Base-by-base conservation (phyloP, 345 rosid species). In the Excoecaria cochinchinensis region DNA sequence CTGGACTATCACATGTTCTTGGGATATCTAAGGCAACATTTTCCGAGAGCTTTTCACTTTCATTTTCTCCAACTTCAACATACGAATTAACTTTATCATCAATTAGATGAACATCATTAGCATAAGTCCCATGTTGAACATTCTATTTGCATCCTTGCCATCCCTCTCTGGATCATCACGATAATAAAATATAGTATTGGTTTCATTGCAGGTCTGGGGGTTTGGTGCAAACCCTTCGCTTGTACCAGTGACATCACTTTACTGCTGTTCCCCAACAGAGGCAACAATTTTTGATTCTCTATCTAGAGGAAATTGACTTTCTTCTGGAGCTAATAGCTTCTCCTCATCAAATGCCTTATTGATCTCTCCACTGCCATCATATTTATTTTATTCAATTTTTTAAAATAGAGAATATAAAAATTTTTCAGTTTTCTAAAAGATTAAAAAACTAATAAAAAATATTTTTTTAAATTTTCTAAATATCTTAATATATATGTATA, bases 41-140 rank as follows among this genome's bases (percentile, higher is more conserved):
- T 14, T 40, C 61, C 31, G 79, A 62, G 22, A 16, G 42, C 25
- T 74, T 76, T 67, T 73, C 80, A 17, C 70, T 77, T 67, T 64
- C 82, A 66, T 73, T 68, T 71, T 52, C 71, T 57, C 21, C 72
- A 17, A 74, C 76, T 78, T 71, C 81, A 70, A 56, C 50, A 12
- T 15, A 15, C 67, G 42, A 1, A 57, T 79, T 75, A 48, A 44
- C 73, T 68, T 85, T 79, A 75, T 84, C 91, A 70, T 89, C 91
- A 76, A 91, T 75, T 38, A 88, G 89, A 84, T 80, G 88, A 73
- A 87, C 87, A 82, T 92, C 89, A 51, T 83, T 85, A 58, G 85
- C 78, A 79, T 6, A 52, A 65, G 70, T 59, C 74, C 83, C 39
- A 46, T 24, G 51, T n/a, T 74, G 46, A 24, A 59, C 36, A 12